Conservation (phyloP, 441 rosid species). For the Biscutella auriculata region DNA sequence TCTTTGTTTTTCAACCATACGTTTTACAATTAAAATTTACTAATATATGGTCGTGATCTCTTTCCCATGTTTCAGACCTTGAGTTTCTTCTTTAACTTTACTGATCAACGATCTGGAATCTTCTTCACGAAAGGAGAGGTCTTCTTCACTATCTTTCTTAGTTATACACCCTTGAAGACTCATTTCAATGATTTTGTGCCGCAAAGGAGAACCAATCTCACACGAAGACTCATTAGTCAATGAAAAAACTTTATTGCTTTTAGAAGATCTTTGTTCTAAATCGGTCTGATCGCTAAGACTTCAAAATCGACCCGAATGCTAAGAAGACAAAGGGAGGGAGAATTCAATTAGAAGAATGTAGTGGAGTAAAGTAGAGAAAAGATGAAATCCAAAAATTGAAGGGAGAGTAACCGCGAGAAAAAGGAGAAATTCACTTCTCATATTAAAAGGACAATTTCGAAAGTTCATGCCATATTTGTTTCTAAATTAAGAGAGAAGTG, state of each 20-base stretch:
- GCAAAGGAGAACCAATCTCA: constrained; percentile 49
- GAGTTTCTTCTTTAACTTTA: constrained; percentile 46
- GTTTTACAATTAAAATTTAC: no score
- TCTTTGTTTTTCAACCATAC: no score
- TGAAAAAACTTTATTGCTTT: constrained; percentile 34
- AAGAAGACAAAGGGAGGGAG: neutral
- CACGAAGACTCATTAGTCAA: constrained; percentile 29
- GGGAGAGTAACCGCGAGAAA: constrained; percentile 25
- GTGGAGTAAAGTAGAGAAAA: constrained; percentile 19
- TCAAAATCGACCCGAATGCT: neutral
- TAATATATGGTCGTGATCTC: constrained; percentile 48
- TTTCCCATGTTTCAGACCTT: constrained; percentile 36
- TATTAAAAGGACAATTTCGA: no score
- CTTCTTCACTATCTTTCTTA: constrained; percentile 66
- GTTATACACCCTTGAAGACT: constrained; percentile 56
- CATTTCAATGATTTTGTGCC: constrained; percentile 51
- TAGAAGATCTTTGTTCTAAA: constrained; percentile 36
- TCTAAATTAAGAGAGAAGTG: no score
- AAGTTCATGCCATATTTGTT: no score
- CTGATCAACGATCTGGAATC: constrained; percentile 60
- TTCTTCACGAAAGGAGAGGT: constrained; percentile 33
- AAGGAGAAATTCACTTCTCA: neutral
- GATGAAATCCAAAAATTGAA: constrained; percentile 4
- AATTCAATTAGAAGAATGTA: neutral
- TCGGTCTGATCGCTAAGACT: constrained; percentile 32